Evolutionary conservation across 805 yeast genomes (phyloP), one percentile per base, ranked within the genome.

Genomic region (Cyberlindnera mississippiensis): DNA sequence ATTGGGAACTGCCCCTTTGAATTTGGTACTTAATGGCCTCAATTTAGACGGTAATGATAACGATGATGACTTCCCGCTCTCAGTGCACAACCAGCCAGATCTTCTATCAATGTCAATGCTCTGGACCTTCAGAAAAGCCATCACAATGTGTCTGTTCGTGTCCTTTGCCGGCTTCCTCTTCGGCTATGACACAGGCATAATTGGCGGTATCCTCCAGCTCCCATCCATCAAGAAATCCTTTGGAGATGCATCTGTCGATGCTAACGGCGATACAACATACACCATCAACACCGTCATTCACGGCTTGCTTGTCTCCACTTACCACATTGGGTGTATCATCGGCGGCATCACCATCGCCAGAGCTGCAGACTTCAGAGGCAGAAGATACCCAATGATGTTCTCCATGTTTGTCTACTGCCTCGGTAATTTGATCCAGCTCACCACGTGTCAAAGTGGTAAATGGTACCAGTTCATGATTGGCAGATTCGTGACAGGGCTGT

Each of bases 161-260:
- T 80, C 86, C 6, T 80, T 80, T 50, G 84, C 84, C 53, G 89
- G 88, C 22, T 81, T 78, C 56, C 78, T 80, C 28, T 80, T 80
- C 52, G 89, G 89, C 38, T 82, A 80, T 72, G 89, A 82, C 63
- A 78, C 86, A 29, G 88, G 88, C 56, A 80, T 83, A 42, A 78
- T 82, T 56, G 80, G 85, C n/a, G 86, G 87, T 41, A 73, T 81
- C 46, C 75, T 80, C 24, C 75, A 78, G 55, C 72, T 80, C 81
- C 54, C 69, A 16, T 79, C 79, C 48, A 80, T 72, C 58, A 57
- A 63, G 38, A 19, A 18, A 18, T 16, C 36, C 2, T 17, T 39
- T 13, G 36, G 35, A 12, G 18, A 10, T 6, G 20, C 12, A 8
- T 28, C 32, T 7, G 29, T 13, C 19, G 43, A 56, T 11, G 67